Evolutionary conservation across 768 basidiomycete species (phyloP), one percentile per base, ranked within the genome.

Genomic region (Tephrocybe sp.): DNA sequence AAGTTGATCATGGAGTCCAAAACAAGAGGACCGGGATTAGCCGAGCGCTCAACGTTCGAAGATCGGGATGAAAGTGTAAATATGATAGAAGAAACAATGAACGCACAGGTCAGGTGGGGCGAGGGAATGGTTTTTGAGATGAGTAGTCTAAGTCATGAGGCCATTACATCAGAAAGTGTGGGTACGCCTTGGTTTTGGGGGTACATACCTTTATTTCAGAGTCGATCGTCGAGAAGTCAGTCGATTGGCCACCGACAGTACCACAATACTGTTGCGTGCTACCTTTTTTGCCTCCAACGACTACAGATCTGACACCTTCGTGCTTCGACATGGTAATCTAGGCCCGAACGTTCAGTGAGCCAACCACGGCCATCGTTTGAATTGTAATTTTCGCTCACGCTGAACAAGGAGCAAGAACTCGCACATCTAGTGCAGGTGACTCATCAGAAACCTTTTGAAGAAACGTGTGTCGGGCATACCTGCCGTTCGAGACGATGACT

Each of bases 41-140:
- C 56, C 53, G 56, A 47, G 47, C 30, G 35, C 26, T 27, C 30
- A 30, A 35, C 45, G 44, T 21, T 31, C n/a, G 26, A 51, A 52
- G 41, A 31, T n/a, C 25, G 28, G 45, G 34, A 41, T 22, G 30
- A 36, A n/a, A n/a, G n/a, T n/a, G n/a, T 44, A 46, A 16, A 26
- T 49, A 21, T 36, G n/a, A 26, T 43, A 38, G 49, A 18, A 31
- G 13, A 28, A 41, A 38, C 22, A 40, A 34, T 21, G 18, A 16
- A 71, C 79, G 41, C 55, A 82, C 80, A 84, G 72, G 66, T 83
- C 80, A 24, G 82, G 82, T 36, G 83, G 82, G 12, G 82, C 78
- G 18, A 82, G 68, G 3, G 71, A 55, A 53, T 79, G 71, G 59
- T 77, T 76, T 66, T 83, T 83, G 42, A 83, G 67, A 38, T 74